Conservation (phyloP, 2,329 filamentous ascomycete species). For the Colletotrichum limetticola region DNA sequence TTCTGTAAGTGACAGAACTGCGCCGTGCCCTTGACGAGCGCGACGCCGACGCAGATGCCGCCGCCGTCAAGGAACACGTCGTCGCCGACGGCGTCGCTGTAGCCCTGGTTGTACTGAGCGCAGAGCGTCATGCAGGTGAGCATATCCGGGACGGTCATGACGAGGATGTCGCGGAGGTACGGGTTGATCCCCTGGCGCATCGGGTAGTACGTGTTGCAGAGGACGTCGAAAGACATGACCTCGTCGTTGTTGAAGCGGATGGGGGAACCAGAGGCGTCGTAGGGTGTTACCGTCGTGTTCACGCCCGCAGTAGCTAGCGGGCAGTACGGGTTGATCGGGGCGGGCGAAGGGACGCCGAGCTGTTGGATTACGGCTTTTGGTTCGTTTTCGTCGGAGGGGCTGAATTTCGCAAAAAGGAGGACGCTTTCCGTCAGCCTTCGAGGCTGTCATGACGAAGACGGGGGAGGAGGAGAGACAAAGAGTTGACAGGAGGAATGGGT, state of each 20-base stretch:
- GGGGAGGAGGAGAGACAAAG: not conserved
- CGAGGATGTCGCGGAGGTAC: constrained; percentile 28
- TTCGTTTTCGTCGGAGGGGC: not conserved
- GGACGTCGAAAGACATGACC: constrained; percentile 33
- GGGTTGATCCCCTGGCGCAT: constrained; percentile 32
- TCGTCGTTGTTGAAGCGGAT: constrained; percentile 36
- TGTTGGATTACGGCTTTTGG: constrained; percentile 9
- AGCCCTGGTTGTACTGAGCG: constrained; percentile 35
- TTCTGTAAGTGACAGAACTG: constrained; percentile 35
- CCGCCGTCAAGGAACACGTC: constrained; percentile 29
- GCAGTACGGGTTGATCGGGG: constrained; percentile 35
- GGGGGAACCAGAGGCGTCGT: constrained; percentile 32
- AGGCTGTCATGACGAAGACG: constrained; percentile 16
- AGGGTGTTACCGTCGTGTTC: constrained; percentile 29
- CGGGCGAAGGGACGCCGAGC: constrained; percentile 31
- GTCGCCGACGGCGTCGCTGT: constrained; percentile 35
- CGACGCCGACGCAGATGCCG: constrained; percentile 34
- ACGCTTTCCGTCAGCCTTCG: constrained; percentile 29
- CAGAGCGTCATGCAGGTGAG: constrained; percentile 34
- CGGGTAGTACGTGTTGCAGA: constrained; percentile 34
- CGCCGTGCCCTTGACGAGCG: constrained; percentile 27
- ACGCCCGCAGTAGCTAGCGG: not conserved
- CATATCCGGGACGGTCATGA: constrained; percentile 33
- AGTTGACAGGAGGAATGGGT: not conserved
- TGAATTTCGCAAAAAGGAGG: not conserved